Conservation (phyloP, 148 eudicot genomes). For the Fagopyrum homotropicum region DNA sequence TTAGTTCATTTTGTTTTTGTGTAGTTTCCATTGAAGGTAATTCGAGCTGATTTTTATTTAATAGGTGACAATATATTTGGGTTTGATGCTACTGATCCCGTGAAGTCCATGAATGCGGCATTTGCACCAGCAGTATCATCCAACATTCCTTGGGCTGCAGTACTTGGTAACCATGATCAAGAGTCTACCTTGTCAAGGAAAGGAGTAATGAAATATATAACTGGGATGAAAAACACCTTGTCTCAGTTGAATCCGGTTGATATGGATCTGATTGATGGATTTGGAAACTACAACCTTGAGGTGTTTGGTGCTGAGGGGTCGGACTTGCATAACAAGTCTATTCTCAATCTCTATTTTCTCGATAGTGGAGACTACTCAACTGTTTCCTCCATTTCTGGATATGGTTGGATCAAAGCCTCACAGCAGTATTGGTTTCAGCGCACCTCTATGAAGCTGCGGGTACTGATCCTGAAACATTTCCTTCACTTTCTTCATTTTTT, state of each 20-base stretch:
- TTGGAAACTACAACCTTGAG: slow-evolving; percentile 85
- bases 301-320: slow-evolving; percentile 67
- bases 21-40: slow-evolving; percentile 4
- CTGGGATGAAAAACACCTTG: slow-evolving; percentile 58
- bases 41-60: neutral
- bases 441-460: slow-evolving; percentile 60
- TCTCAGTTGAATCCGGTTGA: slow-evolving; percentile 62
- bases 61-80: slow-evolving; percentile 89
- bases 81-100: slow-evolving; percentile 56
- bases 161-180: slow-evolving; percentile 93
- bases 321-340: slow-evolving; percentile 53
- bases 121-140: slow-evolving; percentile 65
- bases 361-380: slow-evolving; percentile 97
- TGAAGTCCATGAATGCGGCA: slow-evolving; percentile 64
- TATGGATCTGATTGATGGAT: slow-evolving; percentile 59
- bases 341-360: slow-evolving; percentile 76
- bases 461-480: slow-evolving; percentile 17
- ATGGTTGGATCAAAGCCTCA: slow-evolving; percentile 92
- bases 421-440: slow-evolving; percentile 81
- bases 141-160: slow-evolving; percentile 86
- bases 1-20: neutral
- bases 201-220: slow-evolving; percentile 76
- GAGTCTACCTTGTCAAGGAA: slow-evolving; percentile 66
- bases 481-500: neutral
- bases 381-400: slow-evolving; percentile 49